A percentile compares a stretch with the other conserved stretches of the same genome.
Conservation (phyloP, 495 filamentous ascomycete species). For the Thermochaetoides thermophila region DNA sequence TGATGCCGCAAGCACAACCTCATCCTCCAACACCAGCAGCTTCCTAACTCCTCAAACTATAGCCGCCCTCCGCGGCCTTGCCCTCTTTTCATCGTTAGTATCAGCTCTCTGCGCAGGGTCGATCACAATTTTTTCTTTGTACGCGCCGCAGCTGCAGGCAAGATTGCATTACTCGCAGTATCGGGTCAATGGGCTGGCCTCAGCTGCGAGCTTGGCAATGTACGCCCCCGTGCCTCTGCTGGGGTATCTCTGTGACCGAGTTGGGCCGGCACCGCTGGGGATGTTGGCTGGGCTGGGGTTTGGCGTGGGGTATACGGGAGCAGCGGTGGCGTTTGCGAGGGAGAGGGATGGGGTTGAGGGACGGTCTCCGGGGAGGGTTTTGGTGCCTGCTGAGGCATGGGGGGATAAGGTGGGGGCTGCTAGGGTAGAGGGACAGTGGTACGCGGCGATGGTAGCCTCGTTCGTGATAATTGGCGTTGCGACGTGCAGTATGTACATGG, state of each 20-base stretch:
- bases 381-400: conserved; percentile 19
- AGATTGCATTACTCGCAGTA: conserved; percentile 75
- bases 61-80: conserved; percentile 20
- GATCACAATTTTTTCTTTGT: conserved; percentile 79
- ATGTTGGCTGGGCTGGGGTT: conserved; percentile 59
- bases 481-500: conserved; percentile 75
- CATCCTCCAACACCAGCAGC: no score
- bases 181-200: conserved; percentile 78
- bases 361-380: background rate
- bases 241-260: conserved; percentile 80
- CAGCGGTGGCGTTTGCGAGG: conserved; percentile 59
- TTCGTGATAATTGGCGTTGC: conserved; percentile 71
- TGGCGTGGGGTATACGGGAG: conserved; percentile 66
- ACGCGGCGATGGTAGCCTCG: conserved; percentile 66
- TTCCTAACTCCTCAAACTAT: no score
- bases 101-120: conserved; percentile 62
- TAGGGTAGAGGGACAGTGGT: conserved; percentile 54
- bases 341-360: conserved; percentile 28
- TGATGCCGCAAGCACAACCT: no score
- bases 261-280: conserved; percentile 60
- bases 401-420: background rate
- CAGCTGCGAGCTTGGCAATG: conserved; percentile 68
- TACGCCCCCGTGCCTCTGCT: conserved; percentile 83
- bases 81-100: conserved; percentile 27
- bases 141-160: conserved; percentile 74